phyloP scores from a whole-genome alignment of 163 green algal genomes.

The Chlorella variabilis region DNA sequence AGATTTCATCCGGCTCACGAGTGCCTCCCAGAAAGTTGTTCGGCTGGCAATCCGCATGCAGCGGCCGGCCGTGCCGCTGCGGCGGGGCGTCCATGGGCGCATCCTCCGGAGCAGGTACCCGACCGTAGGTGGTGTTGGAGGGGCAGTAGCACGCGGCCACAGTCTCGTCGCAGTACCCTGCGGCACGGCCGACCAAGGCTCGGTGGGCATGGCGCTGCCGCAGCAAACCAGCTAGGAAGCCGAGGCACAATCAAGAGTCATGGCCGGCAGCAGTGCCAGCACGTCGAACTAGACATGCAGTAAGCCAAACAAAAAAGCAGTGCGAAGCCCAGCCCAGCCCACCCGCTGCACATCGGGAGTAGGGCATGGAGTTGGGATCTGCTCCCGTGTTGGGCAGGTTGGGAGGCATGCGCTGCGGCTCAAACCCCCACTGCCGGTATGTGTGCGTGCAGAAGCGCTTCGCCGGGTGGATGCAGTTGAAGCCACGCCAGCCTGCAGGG shows the following conservation, averaged over 20 bases:
- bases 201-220: no score
- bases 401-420: not conserved
- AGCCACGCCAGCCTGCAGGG: slow-evolving; percentile 19
- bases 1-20: not conserved
- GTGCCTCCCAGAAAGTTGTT: not conserved
- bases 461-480: slow-evolving; percentile 18
- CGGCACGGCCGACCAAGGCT: not conserved
- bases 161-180: slow-evolving; percentile 63
- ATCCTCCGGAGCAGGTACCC: slow-evolving; percentile 27
- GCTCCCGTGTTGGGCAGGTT: not conserved
- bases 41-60: slow-evolving; percentile 61
- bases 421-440: not conserved
- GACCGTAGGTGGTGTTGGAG: slow-evolving; percentile 53
- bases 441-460: not conserved
- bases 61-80: slow-evolving; percentile 45
- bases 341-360: not conserved
- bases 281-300: not conserved
- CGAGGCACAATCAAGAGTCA: no score
- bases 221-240: no score
- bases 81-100: slow-evolving; percentile 39
- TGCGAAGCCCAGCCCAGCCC: not conserved
- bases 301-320: no score
- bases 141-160: slow-evolving; percentile 60
- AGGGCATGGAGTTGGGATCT: not conserved
- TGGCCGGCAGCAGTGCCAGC: no score